These are phyloP conservation scores for Helminthosporium solani DNA, from an alignment of 2,329 filamentous ascomycete species.

Conservation along the genomic window DNA sequence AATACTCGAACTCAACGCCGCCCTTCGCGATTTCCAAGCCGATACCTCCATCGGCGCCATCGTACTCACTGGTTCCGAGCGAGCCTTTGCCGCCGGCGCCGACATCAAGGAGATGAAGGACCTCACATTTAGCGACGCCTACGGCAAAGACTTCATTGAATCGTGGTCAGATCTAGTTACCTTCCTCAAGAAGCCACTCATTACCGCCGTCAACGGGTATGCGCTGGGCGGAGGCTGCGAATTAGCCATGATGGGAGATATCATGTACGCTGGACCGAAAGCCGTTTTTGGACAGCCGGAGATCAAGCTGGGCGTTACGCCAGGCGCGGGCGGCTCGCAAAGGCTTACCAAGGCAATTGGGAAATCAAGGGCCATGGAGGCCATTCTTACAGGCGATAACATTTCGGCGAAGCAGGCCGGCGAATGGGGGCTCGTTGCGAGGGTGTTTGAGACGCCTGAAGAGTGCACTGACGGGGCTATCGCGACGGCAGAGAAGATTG, in stretches of 20 bases:
- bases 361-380: slow-evolving; percentile 49
- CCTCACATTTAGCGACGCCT: slow-evolving; percentile 83
- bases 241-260: slow-evolving; percentile 95
- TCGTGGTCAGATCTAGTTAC: slow-evolving; percentile 86
- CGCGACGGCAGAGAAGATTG: slow-evolving; percentile 85
- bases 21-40: slow-evolving; percentile 39
- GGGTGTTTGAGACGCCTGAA: slow-evolving; percentile 76
- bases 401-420: slow-evolving; percentile 84
- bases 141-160: slow-evolving; percentile 90
- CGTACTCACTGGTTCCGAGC: slow-evolving; percentile 82
- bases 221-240: slow-evolving; percentile 95
- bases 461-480: slow-evolving; percentile 79
- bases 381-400: slow-evolving; percentile 56
- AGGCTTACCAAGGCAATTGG: slow-evolving; percentile 70
- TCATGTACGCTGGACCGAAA: slow-evolving; percentile 81
- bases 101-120: slow-evolving; percentile 99
- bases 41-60: slow-evolving; percentile 36
- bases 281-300: slow-evolving; percentile 97
- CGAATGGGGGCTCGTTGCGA: slow-evolving; percentile 86
- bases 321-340: slow-evolving; percentile 89
- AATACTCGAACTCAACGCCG: slow-evolving; percentile 71
- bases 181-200: slow-evolving; percentile 86
- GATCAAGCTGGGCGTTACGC: slow-evolving; percentile 91
- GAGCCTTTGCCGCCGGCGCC: slow-evolving; percentile 77
- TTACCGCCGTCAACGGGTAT: slow-evolving; percentile 91